These are phyloP conservation scores for Raffaelea ambrosiae DNA, from an alignment of 2,329 filamentous ascomycete genomes.

Conservation along the genomic window DNA sequence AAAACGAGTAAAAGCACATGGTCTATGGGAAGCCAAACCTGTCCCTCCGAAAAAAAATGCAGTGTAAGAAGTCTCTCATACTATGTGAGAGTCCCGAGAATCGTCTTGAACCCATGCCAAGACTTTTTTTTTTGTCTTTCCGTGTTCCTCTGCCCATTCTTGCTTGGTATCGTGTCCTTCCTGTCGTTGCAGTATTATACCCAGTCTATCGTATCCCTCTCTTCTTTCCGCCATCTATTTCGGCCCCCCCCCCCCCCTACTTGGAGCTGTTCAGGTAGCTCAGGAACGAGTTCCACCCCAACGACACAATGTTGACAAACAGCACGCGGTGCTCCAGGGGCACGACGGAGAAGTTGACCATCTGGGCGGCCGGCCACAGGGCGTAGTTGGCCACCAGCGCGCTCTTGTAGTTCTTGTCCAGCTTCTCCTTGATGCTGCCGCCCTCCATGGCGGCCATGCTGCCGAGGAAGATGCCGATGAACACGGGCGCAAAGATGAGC, in stretches of 20 bases:
- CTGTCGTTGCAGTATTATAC: too few species aligned
- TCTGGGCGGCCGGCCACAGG: conserved; percentile 80
- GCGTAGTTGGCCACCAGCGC: conserved; percentile 78
- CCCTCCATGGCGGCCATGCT: conserved; percentile 82
- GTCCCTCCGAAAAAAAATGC: too few species aligned
- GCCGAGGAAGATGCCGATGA: conserved; percentile 72
- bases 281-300: conserved; percentile 58
- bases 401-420: conserved; percentile 59
- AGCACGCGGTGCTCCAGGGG: conserved; percentile 76
- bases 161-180: too few species aligned
- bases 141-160: too few species aligned
- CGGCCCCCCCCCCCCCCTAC: too few species aligned
- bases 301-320: conserved; percentile 74
- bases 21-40: too few species aligned
- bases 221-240: too few species aligned
- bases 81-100: too few species aligned
- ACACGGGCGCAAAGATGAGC: conserved; percentile 71
- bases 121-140: too few species aligned
- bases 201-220: too few species aligned
- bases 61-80: too few species aligned
- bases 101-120: too few species aligned
- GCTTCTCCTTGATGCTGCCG: conserved; percentile 50
- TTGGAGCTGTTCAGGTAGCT: conserved; percentile 48
- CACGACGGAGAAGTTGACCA: conserved; percentile 79
- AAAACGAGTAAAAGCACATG: not conserved